phyloP scores from a whole-genome alignment of 2,329 filamentous ascomycete genomes.

The Ciborinia camelliae region DNA sequence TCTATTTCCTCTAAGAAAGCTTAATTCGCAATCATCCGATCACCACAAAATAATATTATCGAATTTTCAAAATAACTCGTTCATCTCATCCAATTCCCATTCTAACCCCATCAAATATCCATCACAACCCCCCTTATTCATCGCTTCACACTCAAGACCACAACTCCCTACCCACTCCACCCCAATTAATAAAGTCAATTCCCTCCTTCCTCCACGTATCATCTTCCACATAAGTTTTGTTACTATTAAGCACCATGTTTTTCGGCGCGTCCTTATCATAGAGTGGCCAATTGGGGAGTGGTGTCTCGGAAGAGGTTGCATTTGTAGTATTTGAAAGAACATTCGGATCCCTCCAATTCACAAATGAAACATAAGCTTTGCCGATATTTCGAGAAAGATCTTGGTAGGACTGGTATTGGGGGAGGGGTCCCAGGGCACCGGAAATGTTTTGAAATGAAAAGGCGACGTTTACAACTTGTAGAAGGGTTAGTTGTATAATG shows the following conservation, averaged over 20 bases:
- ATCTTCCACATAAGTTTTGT: constrained; percentile 43
- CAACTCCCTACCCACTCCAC: constrained; percentile 41
- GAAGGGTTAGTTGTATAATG: not conserved
- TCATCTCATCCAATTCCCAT: too few species aligned
- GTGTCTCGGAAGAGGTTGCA: too few species aligned
- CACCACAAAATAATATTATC: too few species aligned
- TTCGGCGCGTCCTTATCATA: constrained; percentile 40
- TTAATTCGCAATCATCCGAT: too few species aligned
- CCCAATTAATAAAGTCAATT: constrained; percentile 44
- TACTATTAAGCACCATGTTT: constrained; percentile 46
- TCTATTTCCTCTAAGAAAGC: too few species aligned
- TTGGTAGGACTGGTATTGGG: constrained; percentile 41
- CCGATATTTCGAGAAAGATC: constrained; percentile 31
- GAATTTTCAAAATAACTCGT: not conserved
- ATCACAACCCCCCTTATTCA: too few species aligned
- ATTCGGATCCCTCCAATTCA: constrained; percentile 45
- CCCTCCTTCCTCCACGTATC: constrained; percentile 48
- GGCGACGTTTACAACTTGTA: constrained; percentile 44
- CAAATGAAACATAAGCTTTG: constrained; percentile 39
- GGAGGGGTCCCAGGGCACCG: constrained; percentile 46
- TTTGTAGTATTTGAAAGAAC: not conserved
- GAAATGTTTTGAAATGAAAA: constrained; percentile 52
- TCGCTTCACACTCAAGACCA: constrained; percentile 25
- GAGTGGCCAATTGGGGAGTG: constrained; percentile 45
- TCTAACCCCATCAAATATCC: too few species aligned